Evolutionary conservation across 257 asterid genomes (phyloP).

Genomic region (Gentiana dahurica): DNA sequence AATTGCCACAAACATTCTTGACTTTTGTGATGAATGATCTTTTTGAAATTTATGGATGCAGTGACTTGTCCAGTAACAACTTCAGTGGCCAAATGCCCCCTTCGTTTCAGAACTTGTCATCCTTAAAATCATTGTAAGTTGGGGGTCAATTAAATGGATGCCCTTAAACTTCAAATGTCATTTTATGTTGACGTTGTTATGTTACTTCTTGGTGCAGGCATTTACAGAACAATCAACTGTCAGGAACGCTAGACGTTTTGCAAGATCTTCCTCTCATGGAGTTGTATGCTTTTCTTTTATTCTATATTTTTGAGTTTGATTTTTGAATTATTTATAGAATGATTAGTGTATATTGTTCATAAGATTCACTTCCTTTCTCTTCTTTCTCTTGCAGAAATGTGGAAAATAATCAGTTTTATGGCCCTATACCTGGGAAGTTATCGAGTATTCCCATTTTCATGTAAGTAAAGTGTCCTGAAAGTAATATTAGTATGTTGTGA

Average conservation of each 20-base stretch:
- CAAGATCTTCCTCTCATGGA: constrained; percentile 72
- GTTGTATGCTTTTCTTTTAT: constrained; percentile 44
- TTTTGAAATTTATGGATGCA: constrained; percentile 20
- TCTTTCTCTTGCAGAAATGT: constrained; percentile 47
- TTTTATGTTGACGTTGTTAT: constrained; percentile 14
- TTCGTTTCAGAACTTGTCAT: constrained; percentile 50
- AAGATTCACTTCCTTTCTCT: constrained; percentile 8
- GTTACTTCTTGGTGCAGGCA: constrained; percentile 46
- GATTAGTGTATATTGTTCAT: constrained; percentile 9
- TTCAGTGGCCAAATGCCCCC: constrained; percentile 85
- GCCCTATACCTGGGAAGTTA: constrained; percentile 75
- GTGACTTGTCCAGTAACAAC: constrained; percentile 76
- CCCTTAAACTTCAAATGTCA: background rate
- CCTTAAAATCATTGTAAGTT: constrained; percentile 65
- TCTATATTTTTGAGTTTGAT: constrained; percentile 3
- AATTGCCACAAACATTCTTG: constrained; percentile 5
- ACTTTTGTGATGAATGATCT: constrained; percentile 11
- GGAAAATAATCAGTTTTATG: constrained; percentile 71
- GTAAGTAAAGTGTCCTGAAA: constrained; percentile 28
- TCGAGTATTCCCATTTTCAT: constrained; percentile 63
- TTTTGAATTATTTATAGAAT: constrained; percentile 7
- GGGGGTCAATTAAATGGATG: background rate
- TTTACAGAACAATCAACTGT: constrained; percentile 90
- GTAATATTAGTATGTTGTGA: background rate
- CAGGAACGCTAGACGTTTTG: constrained; percentile 85